These are phyloP conservation scores for Sabuloglossum arenarium DNA, from an alignment of 495 filamentous ascomycete genomes.

Conservation along the genomic window DNA sequence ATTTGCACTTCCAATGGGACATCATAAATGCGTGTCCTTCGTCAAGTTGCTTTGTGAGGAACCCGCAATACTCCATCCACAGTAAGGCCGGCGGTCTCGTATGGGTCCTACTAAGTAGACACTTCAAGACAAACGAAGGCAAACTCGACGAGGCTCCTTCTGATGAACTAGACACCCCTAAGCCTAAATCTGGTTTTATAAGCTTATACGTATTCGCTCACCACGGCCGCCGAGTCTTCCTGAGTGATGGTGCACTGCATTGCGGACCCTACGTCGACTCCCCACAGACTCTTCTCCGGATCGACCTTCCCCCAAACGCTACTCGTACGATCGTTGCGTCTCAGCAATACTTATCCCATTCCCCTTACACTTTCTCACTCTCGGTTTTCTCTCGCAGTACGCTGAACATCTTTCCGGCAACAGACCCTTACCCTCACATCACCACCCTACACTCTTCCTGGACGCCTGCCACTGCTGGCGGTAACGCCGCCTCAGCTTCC, in stretches of 20 bases:
- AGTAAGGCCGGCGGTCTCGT: conserved; percentile 34
- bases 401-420: conserved; percentile 36
- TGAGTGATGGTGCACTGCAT: conserved; percentile 43
- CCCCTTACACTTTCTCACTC: conserved; percentile 60
- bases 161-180: conserved; percentile 11
- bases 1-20: conserved; percentile 81
- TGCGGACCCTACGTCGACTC: conserved; percentile 79
- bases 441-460: conserved; percentile 38
- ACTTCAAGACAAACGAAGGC: conserved; percentile 29
- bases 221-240: conserved; percentile 49
- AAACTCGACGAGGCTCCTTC: conserved; percentile 10
- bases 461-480: conserved; percentile 63
- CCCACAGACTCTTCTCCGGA: conserved; percentile 67
- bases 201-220: conserved; percentile 61
- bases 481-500: conserved; percentile 49
- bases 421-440: conserved; percentile 32
- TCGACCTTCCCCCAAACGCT: conserved; percentile 35
- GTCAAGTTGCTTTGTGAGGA: conserved; percentile 44
- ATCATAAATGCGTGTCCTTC: conserved; percentile 33
- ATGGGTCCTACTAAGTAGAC: conserved; percentile 71
- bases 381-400: conserved; percentile 48
- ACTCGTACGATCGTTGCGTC: conserved; percentile 63
- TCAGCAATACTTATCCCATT: conserved; percentile 49
- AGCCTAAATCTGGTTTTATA: conserved; percentile 48
- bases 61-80: conserved; percentile 63